Base-by-base conservation (phyloP, 2,329 filamentous ascomycete species). In the Fusarium stilboides region DNA sequence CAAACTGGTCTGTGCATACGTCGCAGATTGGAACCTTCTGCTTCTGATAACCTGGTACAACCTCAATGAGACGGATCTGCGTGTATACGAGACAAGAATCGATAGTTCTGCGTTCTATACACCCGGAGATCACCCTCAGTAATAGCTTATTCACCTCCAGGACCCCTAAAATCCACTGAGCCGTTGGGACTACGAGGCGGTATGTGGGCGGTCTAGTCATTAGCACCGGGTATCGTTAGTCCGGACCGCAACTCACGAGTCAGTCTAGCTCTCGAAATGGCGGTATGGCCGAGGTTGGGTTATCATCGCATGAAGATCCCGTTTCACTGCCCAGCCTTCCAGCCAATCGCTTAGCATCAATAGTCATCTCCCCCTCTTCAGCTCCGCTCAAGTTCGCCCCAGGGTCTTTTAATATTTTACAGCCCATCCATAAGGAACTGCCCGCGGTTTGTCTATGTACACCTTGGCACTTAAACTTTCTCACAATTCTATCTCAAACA, bases 281-380 rank as follows among this genome's bases (percentile, higher is more conserved):
- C 54, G 52, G 54, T 61, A 52, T 49, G 50, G 12, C 54, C 65
- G 65, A 69, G 24, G 28, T 58, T 63, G 63, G 17, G 33, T 36
- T 9, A 36, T 36, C 17, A 15, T 36, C 26, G 42, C 14, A 33
- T 17, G 37, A 37, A 39, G 55, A 50, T 42, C 46, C 3, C 28
- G 55, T 57, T 57, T 52, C 55, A 44, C 4, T 51, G 28, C 14
- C 26, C 8, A 12, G 22, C 4, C 26, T 28, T 22, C n/a, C 9
- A 24, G 33, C 65, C 65, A 69, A 69, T 69, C 51, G 56, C 22
- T 31, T 7, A 17, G 15, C 4, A 61, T 33, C 9, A 66, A 69
- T 69, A 40, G 50, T 69, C 33, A 69, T 65, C 54, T 64, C 26
- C 46, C 19, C 60, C 45, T 65, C 65, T 17, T 22, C 57, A 37